phyloP scores from a whole-genome alignment of 2,329 filamentous ascomycete species.

The Pseudogymnoascus sp. region DNA sequence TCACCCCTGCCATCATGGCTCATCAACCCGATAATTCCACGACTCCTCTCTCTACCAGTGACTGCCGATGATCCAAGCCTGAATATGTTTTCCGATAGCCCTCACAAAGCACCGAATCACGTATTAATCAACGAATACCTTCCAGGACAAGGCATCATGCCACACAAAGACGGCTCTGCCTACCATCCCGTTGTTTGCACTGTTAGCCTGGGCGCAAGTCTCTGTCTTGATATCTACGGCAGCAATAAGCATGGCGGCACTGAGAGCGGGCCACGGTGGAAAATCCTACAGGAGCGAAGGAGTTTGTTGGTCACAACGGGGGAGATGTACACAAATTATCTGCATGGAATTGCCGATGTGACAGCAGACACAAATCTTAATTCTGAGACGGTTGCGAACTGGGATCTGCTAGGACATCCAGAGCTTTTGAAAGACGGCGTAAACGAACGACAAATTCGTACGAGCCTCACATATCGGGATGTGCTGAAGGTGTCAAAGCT shows the following conservation, averaged over 20 bases:
- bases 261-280: constrained; percentile 40
- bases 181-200: constrained; percentile 88
- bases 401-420: constrained; percentile 51
- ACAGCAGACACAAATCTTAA: constrained; percentile 57
- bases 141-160: constrained; percentile 88
- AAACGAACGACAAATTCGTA: constrained; percentile 50
- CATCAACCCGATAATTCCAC: constrained; percentile 56
- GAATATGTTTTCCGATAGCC: constrained; percentile 52
- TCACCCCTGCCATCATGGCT: constrained; percentile 70
- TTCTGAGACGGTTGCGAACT: constrained; percentile 58
- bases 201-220: constrained; percentile 68
- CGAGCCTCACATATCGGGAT: constrained; percentile 75
- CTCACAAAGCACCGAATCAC: constrained; percentile 75
- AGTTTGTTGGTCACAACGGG: constrained; percentile 68
- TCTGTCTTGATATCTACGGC: constrained; percentile 70
- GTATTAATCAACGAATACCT: constrained; percentile 89
- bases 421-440: constrained; percentile 40
- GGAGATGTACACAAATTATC: constrained; percentile 57
- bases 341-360: constrained; percentile 67
- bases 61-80: constrained; percentile 21
- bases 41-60: constrained; percentile 42
- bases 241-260: constrained; percentile 54
- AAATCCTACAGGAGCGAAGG: constrained; percentile 73
- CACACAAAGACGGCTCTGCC: constrained; percentile 84
- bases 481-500: constrained; percentile 73